Base-by-base conservation (phyloP, 192 early-diverging fungal species). In the Pilaira anomala region DNA sequence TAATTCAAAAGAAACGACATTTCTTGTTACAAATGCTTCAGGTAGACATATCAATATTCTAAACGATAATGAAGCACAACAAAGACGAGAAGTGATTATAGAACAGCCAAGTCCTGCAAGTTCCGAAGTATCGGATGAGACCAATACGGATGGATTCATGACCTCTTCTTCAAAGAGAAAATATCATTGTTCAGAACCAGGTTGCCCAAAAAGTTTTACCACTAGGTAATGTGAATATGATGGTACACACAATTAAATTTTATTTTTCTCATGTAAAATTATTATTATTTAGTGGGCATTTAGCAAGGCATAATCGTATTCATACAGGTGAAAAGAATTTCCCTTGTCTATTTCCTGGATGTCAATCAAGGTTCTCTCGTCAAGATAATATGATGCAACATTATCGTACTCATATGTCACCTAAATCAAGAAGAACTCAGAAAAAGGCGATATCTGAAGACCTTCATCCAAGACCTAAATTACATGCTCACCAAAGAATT, bases 351-450 rank as follows among this genome's bases (percentile, higher is more conserved):
- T 80, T 84, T 67, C 78, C 82, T 1, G 88, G 84, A 7, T 93
- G 91, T 69, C 74, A 75, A 21, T 86, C 84, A 62, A 80, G 83
- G 65, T 93, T 93, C 48, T 89, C 89, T 39, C 78, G 91, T 51
- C 88, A 90, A 39, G 91, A 92, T 75, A 90, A 93, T 69, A 91
- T 91, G 88, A 90, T 88, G 85, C 91, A 93, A 60, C 91, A 93
- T 66, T 90, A 88, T 68, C 86, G 88, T 46, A 89, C 89, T 7
- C 91, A 93, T 65, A 77, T 87, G 69, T 88, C 88, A 45, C 68
- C 83, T 22, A 86, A 86, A 65, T 86, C 84, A 19, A 82, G 86
- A 36, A 74, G 83, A 44, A 74, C 78, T 8, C 62, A 60, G 1
- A 72, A 72, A 46, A 60, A 60, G 46, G 39, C 66, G 33, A 40